phyloP scores from a whole-genome alignment of 345 rosid species.

The Dipteronia dyeriana region DNA sequence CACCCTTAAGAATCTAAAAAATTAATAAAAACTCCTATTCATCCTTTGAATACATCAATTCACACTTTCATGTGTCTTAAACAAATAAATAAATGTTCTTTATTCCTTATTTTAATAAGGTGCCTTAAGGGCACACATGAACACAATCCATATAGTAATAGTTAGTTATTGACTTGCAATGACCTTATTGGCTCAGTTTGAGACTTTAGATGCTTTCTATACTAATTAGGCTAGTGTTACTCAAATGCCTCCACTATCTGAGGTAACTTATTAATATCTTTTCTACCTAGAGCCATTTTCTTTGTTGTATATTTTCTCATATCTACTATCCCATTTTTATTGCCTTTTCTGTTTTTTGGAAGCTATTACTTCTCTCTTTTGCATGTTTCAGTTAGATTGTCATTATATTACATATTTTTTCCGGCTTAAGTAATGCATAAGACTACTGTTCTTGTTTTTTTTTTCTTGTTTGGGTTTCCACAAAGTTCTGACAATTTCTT shows the following conservation, averaged over 20 bases:
- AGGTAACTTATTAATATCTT: background rate
- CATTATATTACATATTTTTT: background rate
- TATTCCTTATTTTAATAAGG: background rate
- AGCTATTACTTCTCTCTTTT: background rate
- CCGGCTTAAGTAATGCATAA: background rate
- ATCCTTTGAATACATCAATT: background rate
- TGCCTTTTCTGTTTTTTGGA: background rate
- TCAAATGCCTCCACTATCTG: too few species aligned
- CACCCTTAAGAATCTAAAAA: too few species aligned
- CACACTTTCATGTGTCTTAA: background rate
- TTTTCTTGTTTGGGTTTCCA: background rate
- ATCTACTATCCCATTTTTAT: background rate
- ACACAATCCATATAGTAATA: too few species aligned
- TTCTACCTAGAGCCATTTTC: background rate
- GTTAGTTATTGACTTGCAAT: too few species aligned
- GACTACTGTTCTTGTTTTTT: background rate
- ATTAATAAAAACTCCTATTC: background rate
- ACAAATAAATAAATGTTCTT: background rate
- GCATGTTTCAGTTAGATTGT: too few species aligned
- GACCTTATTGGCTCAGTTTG: too few species aligned
- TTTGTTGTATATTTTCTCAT: background rate
- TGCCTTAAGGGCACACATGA: background rate
- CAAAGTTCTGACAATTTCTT: slow-evolving; percentile 23
- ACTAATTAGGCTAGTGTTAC: background rate
- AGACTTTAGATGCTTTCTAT: too few species aligned